Conservation (phyloP, 192 early-diverging fungal genomes). For the Mortierella claussenii region DNA sequence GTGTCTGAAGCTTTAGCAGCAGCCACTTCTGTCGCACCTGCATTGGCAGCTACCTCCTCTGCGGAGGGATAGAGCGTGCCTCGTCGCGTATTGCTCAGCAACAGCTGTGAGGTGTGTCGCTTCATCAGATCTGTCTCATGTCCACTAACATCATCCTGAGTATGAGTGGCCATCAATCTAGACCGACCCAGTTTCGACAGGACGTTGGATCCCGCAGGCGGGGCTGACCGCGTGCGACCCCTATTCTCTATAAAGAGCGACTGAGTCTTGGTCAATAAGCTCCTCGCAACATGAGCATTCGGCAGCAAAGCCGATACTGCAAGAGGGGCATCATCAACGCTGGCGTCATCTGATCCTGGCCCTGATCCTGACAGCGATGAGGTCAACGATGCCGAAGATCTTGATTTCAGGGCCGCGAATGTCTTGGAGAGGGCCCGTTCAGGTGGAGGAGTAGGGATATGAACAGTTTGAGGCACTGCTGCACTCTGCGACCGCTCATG, state of each 20-base stretch:
- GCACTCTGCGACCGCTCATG: not conserved
- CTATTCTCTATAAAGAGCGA: conserved; percentile 36
- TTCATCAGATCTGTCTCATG: not conserved
- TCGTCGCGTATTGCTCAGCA: not conserved
- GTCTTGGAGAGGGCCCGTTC: not conserved
- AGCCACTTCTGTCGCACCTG: not conserved
- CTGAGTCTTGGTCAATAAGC: conserved; percentile 6
- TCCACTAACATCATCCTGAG: too few relatives aligned
- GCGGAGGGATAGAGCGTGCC: conserved; percentile 1
- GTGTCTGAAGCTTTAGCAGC: not conserved
- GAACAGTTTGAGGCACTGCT: not conserved
- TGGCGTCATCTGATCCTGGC: too few relatives aligned
- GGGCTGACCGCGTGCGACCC: conserved; percentile 12
- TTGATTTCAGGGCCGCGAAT: not conserved
- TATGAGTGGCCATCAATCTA: too few relatives aligned
- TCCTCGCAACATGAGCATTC: not conserved
- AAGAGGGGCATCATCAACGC: too few relatives aligned
- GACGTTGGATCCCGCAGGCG: too few relatives aligned
- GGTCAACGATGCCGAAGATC: too few relatives aligned
- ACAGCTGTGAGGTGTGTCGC: not conserved
- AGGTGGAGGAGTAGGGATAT: too few relatives aligned
- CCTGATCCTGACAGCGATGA: too few relatives aligned
- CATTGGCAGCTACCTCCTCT: not conserved
- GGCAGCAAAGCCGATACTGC: too few relatives aligned
- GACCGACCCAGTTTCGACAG: too few relatives aligned